Conservation (phyloP, 768 basidiomycete species). For the Amanita thiersii region DNA sequence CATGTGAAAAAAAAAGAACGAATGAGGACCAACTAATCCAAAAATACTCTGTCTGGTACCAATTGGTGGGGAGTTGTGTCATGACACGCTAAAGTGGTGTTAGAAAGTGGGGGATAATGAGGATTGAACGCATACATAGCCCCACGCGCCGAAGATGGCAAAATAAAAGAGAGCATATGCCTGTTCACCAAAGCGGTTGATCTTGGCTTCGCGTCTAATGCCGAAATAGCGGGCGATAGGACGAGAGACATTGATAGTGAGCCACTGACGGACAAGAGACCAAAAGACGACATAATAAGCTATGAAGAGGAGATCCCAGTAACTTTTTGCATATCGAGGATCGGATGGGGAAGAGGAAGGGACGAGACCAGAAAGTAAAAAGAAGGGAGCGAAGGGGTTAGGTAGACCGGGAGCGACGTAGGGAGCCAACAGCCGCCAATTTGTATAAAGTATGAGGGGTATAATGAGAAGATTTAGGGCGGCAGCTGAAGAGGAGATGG, state of each 20-base stretch:
- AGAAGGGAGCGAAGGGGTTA: slow-evolving; percentile 69
- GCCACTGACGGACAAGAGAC: slow-evolving; percentile 75
- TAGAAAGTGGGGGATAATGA: slow-evolving; percentile 4
- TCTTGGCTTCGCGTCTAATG: slow-evolving; percentile 55
- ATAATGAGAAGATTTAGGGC: slow-evolving; percentile 61
- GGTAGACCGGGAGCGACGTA: slow-evolving; percentile 35
- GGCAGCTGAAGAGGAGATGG: slow-evolving; percentile 30
- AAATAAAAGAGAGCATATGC: slow-evolving; percentile 85
- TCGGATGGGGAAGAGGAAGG: slow-evolving; percentile 42
- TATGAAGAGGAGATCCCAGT: slow-evolving; percentile 71
- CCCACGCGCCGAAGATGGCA: slow-evolving; percentile 58
- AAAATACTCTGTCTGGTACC: slow-evolving; percentile 77
- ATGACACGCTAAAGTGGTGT: slow-evolving; percentile 59
- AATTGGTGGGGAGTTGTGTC: slow-evolving; percentile 73
- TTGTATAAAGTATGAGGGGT: slow-evolving; percentile 51
- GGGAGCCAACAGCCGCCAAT: slow-evolving; percentile 49
- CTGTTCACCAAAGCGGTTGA: slow-evolving; percentile 87
- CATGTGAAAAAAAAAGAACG: background rate
- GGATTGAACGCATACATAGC: slow-evolving; percentile 52
- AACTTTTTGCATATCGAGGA: slow-evolving; percentile 64
- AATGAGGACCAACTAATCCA: slow-evolving; percentile 56
- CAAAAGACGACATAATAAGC: slow-evolving; percentile 82
- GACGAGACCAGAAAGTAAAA: slow-evolving; percentile 66
- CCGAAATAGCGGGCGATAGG: slow-evolving; percentile 69
- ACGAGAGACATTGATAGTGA: slow-evolving; percentile 55